A percentile compares a stretch with the other conserved stretches of the same genome.
These are phyloP conservation scores for Ceratobasidium sp. DNA, from an alignment of 1,284 basidiomycete species.

Conservation along the genomic window DNA sequence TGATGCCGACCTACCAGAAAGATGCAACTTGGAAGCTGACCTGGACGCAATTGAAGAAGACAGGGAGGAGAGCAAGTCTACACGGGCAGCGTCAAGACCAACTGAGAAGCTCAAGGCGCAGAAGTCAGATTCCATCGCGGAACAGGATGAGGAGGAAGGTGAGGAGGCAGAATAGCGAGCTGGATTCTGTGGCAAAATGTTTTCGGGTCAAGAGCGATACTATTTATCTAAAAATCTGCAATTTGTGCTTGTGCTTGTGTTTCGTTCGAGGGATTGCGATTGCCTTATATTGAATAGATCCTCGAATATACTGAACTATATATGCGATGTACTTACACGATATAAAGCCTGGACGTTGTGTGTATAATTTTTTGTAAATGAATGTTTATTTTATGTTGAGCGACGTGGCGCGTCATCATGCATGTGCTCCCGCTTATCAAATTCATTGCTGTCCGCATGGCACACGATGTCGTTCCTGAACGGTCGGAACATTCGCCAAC, in stretches of 20 bases:
- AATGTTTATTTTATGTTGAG: not conserved
- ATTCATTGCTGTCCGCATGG: constrained; percentile 23
- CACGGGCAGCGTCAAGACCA: constrained; percentile 36
- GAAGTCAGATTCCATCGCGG: constrained; percentile 3
- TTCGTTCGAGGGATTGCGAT: constrained; percentile 21
- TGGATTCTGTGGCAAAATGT: not conserved
- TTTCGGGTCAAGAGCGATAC: not conserved
- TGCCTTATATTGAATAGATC: constrained; percentile 12
- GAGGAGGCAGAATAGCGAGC: constrained; percentile 24
- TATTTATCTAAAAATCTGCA: constrained; percentile 27
- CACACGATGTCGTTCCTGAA: constrained; percentile 31
- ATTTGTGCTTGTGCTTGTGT: not conserved
- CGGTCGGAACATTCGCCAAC: constrained; percentile 21
- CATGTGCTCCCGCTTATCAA: constrained; percentile 29
- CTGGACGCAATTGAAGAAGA: constrained; percentile 45
- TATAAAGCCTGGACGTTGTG: constrained; percentile 13
- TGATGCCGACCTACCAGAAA: constrained; percentile 25
- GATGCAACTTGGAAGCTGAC: constrained; percentile 45
- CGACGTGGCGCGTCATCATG: constrained; percentile 2
- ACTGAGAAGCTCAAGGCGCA: constrained; percentile 42
- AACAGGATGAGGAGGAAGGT: constrained; percentile 39
- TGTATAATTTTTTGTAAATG: constrained; percentile 19
- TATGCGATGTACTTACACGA: constrained; percentile 20
- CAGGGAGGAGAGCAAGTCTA: constrained; percentile 39
- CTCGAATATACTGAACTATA: constrained; percentile 22